Percentiles rank a stretch among this genome's conserved stretches.
Evolutionary conservation across 306 rosid genomes (phyloP).

Genomic region (Quercus alba): DNA sequence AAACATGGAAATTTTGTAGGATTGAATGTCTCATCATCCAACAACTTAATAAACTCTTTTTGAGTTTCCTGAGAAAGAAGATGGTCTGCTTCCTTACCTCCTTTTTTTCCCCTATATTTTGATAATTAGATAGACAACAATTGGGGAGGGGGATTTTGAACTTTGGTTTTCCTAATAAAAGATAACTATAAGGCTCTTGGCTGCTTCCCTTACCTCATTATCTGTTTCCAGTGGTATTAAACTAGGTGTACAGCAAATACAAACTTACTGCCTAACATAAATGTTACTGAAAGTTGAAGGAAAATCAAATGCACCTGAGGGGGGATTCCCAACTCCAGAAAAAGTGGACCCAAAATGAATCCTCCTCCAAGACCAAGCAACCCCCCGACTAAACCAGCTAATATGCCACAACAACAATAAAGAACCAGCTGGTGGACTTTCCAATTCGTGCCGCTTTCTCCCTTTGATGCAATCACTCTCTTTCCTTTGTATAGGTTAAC

Average conservation of each 20-base stretch:
- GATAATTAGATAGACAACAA: no score
- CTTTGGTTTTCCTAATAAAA: no score
- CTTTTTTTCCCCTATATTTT: neutral
- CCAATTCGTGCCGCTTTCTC: constrained; percentile 40
- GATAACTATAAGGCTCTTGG: no score
- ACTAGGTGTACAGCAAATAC: no score
- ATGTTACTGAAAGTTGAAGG: neutral
- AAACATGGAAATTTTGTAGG: no score
- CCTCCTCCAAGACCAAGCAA: constrained; percentile 96
- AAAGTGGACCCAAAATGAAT: constrained; percentile 86
- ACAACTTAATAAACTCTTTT: neutral
- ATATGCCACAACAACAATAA: constrained; percentile 58
- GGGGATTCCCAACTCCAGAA: constrained; percentile 88
- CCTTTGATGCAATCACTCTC: constrained; percentile 62
- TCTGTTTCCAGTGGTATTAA: no score
- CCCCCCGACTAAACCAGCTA: constrained; percentile 90
- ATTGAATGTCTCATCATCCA: no score
- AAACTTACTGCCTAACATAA: neutral
- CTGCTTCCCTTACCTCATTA: no score
- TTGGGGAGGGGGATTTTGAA: no score
- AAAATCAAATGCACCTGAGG: constrained; percentile 61
- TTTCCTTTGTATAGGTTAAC: constrained; percentile 59
- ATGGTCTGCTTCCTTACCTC: neutral
- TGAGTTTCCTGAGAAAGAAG: neutral
- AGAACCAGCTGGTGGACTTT: constrained; percentile 40